Evolutionary conservation across 2,329 filamentous ascomycete genomes (phyloP).

Genomic region (Fusarium keratoplasticum): DNA sequence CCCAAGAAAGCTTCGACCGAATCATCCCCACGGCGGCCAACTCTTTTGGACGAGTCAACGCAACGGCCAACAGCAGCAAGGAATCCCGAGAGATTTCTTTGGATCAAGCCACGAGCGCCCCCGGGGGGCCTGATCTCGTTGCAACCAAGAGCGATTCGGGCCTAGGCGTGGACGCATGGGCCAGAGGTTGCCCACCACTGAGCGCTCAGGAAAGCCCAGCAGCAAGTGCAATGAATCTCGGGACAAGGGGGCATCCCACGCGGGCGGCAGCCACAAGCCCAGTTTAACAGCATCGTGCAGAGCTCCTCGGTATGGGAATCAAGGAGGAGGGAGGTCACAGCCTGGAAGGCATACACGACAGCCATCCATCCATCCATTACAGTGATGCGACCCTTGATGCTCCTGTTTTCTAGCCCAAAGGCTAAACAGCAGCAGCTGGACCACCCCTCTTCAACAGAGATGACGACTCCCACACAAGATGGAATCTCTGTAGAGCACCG

Average conservation of each 20-base stretch:
- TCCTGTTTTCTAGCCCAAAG: background rate
- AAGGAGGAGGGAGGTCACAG: background rate
- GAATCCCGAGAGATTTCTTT: constrained; percentile 4
- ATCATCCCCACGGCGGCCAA: background rate
- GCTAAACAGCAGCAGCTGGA: background rate
- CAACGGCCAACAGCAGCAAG: constrained; percentile 1
- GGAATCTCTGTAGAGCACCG: background rate
- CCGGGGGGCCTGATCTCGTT: constrained; percentile 13
- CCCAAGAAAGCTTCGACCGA: constrained; percentile 16
- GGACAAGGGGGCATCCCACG: constrained; percentile 25
- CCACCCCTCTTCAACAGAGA: background rate
- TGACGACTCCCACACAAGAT: background rate
- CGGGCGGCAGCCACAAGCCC: background rate
- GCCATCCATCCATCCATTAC: background rate
- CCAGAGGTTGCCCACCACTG: constrained; percentile 21
- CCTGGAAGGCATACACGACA: background rate
- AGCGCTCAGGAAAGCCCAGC: constrained; percentile 1
- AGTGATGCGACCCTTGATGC: background rate
- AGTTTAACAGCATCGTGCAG: background rate
- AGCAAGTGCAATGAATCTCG: constrained; percentile 14
- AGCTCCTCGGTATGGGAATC: background rate
- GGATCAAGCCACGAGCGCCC: constrained; percentile 12
- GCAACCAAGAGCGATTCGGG: constrained; percentile 11
- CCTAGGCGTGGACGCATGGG: constrained; percentile 11
- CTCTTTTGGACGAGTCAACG: background rate